A percentile compares a stretch with the other conserved stretches of the same genome.
Evolutionary conservation across 495 filamentous ascomycete species (phyloP).

Genomic region (Tuber umbilicatum): DNA sequence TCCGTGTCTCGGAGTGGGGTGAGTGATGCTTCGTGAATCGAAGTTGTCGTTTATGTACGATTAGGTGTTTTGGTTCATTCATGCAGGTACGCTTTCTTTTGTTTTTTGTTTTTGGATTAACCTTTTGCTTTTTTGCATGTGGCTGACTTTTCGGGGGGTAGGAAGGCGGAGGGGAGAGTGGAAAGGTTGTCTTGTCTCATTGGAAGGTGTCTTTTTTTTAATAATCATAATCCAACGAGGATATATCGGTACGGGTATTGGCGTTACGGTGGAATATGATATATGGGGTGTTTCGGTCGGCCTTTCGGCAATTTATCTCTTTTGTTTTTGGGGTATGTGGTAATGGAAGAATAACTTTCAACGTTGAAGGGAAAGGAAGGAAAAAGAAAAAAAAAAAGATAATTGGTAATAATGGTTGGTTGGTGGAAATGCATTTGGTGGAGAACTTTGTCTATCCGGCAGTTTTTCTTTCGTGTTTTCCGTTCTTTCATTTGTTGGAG

Average conservation of each 20-base stretch:
- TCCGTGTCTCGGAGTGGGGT: constrained; percentile 12
- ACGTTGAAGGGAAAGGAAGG: not conserved
- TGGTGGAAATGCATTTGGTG: not conserved
- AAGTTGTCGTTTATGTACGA: not conserved
- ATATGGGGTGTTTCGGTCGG: not conserved
- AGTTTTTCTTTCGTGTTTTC: constrained; percentile 11
- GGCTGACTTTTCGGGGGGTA: not conserved
- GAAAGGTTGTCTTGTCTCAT: not conserved
- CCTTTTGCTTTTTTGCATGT: not conserved
- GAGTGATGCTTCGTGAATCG: constrained; percentile 7
- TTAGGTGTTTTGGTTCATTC: not conserved
- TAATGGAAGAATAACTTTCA: not conserved
- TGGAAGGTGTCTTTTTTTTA: not conserved
- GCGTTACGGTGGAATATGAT: not conserved
- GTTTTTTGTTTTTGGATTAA: not conserved
- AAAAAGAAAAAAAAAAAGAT: not conserved
- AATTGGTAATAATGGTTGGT: not conserved
- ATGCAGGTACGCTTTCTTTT: not conserved
- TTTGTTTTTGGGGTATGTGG: not conserved
- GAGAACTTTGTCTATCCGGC: constrained; percentile 12
- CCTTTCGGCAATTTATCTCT: not conserved
- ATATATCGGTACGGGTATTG: not conserved
- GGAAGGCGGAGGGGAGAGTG: not conserved
- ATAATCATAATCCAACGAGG: not conserved
- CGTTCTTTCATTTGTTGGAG: not conserved